A percentile compares a stretch with the other conserved stretches of the same genome.
Conservation (phyloP, 2,329 filamentous ascomycete genomes). For the Diaporthe citriasiana region DNA sequence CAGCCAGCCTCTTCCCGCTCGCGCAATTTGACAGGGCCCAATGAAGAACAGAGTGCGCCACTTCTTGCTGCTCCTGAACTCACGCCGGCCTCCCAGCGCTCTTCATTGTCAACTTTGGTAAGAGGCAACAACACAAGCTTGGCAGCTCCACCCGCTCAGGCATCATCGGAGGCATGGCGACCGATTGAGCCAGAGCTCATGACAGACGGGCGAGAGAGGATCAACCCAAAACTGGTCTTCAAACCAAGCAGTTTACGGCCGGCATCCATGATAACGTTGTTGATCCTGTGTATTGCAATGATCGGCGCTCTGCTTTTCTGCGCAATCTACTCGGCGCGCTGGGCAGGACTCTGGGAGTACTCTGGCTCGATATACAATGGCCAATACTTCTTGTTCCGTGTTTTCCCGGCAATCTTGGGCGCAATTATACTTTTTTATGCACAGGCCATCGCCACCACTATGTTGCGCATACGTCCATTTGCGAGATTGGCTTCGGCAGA, state of each 20-base stretch:
- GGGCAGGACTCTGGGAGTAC: slow-evolving; percentile 78
- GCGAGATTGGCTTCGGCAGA: slow-evolving; percentile 79
- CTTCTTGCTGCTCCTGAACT: slow-evolving; percentile 35
- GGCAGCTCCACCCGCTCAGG: slow-evolving; percentile 5
- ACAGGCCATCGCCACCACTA: slow-evolving; percentile 79
- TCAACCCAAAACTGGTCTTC: slow-evolving; percentile 69
- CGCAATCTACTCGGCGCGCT: slow-evolving; percentile 75
- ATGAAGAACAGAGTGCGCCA: slow-evolving; percentile 40
- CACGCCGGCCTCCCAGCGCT: slow-evolving; percentile 36
- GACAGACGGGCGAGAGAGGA: slow-evolving; percentile 53
- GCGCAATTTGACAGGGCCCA: slow-evolving; percentile 26
- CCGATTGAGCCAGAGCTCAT: slow-evolving; percentile 50
- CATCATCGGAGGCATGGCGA: slow-evolving; percentile 44
- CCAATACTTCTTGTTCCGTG: slow-evolving; percentile 88
- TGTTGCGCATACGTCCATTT: slow-evolving; percentile 85
- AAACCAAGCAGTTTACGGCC: slow-evolving; percentile 80
- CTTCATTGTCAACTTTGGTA: slow-evolving; percentile 42
- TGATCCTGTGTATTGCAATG: slow-evolving; percentile 77
- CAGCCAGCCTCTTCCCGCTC: slow-evolving; percentile 21
- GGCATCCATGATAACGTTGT: slow-evolving; percentile 71
- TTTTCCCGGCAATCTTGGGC: slow-evolving; percentile 84
- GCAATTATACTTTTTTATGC: slow-evolving; percentile 81
- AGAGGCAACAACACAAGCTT: slow-evolving; percentile 32
- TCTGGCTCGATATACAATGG: slow-evolving; percentile 75
- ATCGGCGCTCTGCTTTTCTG: slow-evolving; percentile 79